phyloP scores from a whole-genome alignment of 768 basidiomycete species.

The Tylopilus cervinicoccineus region DNA sequence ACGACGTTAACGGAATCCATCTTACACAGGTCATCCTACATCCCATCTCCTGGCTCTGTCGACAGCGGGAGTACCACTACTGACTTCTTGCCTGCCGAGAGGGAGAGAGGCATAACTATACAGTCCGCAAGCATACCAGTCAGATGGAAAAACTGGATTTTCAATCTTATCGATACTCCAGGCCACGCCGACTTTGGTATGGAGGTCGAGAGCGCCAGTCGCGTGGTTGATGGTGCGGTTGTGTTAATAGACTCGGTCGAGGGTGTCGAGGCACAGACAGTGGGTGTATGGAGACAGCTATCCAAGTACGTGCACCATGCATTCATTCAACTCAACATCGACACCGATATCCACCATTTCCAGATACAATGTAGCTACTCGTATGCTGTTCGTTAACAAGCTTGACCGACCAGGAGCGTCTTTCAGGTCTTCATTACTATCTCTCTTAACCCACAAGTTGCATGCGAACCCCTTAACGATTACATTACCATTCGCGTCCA shows the following conservation, averaged over 20 bases:
- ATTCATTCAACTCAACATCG: background rate
- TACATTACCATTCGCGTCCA: slow-evolving; percentile 75
- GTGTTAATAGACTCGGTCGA: slow-evolving; percentile 88
- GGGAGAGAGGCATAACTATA: slow-evolving; percentile 88
- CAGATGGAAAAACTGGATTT: slow-evolving; percentile 78
- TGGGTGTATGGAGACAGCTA: slow-evolving; percentile 83
- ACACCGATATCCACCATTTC: slow-evolving; percentile 1
- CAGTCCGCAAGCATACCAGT: slow-evolving; percentile 91
- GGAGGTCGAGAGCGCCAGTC: slow-evolving; percentile 92
- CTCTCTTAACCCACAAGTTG: slow-evolving; percentile 68
- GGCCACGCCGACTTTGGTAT: slow-evolving; percentile 96
- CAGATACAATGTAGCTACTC: slow-evolving; percentile 76
- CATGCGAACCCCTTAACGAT: slow-evolving; percentile 71
- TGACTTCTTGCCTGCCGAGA: slow-evolving; percentile 85
- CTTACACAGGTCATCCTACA: slow-evolving; percentile 67
- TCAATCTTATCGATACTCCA: slow-evolving; percentile 88
- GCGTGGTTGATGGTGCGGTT: slow-evolving; percentile 86
- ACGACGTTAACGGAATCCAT: slow-evolving; percentile 89
- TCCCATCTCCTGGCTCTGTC: slow-evolving; percentile 73
- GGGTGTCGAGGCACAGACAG: slow-evolving; percentile 88
- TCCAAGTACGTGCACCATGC: slow-evolving; percentile 57
- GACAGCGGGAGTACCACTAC: slow-evolving; percentile 90
- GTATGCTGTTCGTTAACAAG: slow-evolving; percentile 84
- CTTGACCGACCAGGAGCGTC: slow-evolving; percentile 86
- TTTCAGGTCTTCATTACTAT: slow-evolving; percentile 64